Base-by-base conservation (phyloP, 345 rosid species). In the Populus euphratica region DNA sequence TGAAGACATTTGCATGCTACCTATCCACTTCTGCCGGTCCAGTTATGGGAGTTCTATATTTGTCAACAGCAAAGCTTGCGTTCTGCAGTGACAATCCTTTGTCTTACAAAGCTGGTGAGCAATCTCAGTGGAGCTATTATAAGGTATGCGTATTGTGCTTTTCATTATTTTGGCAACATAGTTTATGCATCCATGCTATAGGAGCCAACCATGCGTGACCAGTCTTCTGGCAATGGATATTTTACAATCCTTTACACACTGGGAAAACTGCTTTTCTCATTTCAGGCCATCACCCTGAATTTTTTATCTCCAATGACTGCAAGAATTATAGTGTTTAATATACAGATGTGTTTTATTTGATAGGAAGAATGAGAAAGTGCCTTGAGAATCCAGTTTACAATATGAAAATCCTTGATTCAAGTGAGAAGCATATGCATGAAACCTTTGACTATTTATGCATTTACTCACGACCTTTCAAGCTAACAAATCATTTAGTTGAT, bases 11-110 rank as follows among this genome's bases (percentile, higher is more conserved):
- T 76, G 98, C 99, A 5, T 96, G 98, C 73, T 96, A 93, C 88
- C 84, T 92, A 73, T 96, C 99, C 41, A 96, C 98, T 39, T 96
- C 98, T 61, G 93, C 98, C 65, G 98, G 99, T 87, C 99, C 99
- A 49, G 97, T 96, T 12, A 89, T 91, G 94, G 99, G 99, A 39
- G 86, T 92, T 54, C 67, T 96, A 59, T 93, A 93, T 86, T 82
- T 91, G 73, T 96, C 99, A 1, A 84, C 97, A 0, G 91, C 84
- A 39, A 94, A 93, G 82, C 87, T 96, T 78, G 97, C 91, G 0
- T 96, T 92, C 69, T 92, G 91, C 75, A 96, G 98, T 71, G 98
- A 93, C 76, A 87, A 64, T 63, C 95, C 99, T 44, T 89, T 96
- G 75, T 90, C 98, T 25, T 92, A 92, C 83, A 89, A 92, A 84